Conservation (phyloP, 441 rosid species). For the Omphalea diandra region DNA sequence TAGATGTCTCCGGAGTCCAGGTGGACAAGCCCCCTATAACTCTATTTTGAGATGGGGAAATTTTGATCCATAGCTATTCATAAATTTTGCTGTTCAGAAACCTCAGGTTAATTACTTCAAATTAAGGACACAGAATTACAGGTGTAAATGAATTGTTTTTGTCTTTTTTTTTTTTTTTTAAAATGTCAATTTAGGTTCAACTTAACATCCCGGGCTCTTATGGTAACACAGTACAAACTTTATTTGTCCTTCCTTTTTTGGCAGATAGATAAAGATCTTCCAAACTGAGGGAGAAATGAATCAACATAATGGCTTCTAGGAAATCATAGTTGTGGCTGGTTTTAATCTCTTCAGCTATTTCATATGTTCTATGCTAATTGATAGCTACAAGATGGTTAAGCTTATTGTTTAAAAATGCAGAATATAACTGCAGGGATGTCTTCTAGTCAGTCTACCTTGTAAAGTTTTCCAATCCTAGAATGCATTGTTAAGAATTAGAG, state of each 20-base stretch:
- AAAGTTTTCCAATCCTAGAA: too few relatives aligned
- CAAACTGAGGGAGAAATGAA: not conserved
- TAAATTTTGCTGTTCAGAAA: constrained; percentile 14
- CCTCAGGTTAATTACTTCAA: constrained; percentile 16
- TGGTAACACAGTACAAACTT: not conserved
- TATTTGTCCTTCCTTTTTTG: not conserved
- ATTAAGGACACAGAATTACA: not conserved
- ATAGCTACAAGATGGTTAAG: not conserved
- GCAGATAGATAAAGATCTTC: not conserved
- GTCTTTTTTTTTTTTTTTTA: not conserved
- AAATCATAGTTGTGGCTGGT: not conserved
- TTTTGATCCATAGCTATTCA: constrained; percentile 4
- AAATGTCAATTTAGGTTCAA: not conserved
- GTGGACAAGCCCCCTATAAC: not conserved
- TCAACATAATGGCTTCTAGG: not conserved
- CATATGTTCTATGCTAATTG: too few relatives aligned
- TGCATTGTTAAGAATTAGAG: not conserved
- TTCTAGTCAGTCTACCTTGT: too few relatives aligned
- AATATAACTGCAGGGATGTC: too few relatives aligned
- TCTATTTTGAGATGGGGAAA: constrained; percentile 3
- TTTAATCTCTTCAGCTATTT: too few relatives aligned
- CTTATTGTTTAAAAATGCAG: not conserved
- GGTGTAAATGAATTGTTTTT: constrained; percentile 5
- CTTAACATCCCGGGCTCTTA: not conserved
- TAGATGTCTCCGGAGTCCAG: constrained; percentile 16